A percentile compares a stretch with the other conserved stretches of the same genome.
Evolutionary conservation across 495 filamentous ascomycete genomes (phyloP).

Genomic region (Penicillium arizonense): DNA sequence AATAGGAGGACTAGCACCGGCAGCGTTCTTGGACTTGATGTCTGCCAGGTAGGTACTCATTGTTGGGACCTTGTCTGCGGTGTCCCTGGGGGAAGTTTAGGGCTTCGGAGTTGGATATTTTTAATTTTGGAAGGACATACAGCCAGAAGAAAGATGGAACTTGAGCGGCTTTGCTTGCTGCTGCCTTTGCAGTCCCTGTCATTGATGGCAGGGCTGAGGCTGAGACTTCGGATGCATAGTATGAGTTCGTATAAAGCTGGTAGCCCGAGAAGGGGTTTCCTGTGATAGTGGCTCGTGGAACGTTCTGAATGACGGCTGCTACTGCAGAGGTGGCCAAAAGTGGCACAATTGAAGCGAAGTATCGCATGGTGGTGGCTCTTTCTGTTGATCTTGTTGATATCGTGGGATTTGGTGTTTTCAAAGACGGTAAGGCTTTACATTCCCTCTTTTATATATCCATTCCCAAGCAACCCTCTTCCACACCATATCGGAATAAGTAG

Average conservation of each 20-base stretch:
- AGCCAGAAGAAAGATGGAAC: conserved; percentile 72
- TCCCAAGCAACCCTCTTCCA: too few species aligned
- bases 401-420: background rate
- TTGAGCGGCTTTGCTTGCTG: conserved; percentile 54
- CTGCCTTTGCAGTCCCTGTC: conserved; percentile 32
- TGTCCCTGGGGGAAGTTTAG: conserved; percentile 39
- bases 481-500: background rate
- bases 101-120: background rate
- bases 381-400: background rate
- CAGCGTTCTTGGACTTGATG: conserved; percentile 54
- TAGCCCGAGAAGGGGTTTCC: conserved; percentile 56
- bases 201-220: conserved; percentile 51
- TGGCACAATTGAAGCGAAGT: conserved; percentile 5
- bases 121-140: conserved; percentile 32
- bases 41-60: conserved; percentile 56
- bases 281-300: conserved; percentile 28
- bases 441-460: too few species aligned
- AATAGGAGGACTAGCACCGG: conserved; percentile 47
- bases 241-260: conserved; percentile 55
- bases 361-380: conserved; percentile 8
- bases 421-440: too few species aligned
- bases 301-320: conserved; percentile 14
- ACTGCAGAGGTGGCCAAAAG: conserved; percentile 9
- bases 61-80: conserved; percentile 56
- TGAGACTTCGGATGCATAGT: conserved; percentile 56